These are phyloP conservation scores for Fusarium kyushuense DNA, from an alignment of 2,329 filamentous ascomycete genomes.

Conservation along the genomic window DNA sequence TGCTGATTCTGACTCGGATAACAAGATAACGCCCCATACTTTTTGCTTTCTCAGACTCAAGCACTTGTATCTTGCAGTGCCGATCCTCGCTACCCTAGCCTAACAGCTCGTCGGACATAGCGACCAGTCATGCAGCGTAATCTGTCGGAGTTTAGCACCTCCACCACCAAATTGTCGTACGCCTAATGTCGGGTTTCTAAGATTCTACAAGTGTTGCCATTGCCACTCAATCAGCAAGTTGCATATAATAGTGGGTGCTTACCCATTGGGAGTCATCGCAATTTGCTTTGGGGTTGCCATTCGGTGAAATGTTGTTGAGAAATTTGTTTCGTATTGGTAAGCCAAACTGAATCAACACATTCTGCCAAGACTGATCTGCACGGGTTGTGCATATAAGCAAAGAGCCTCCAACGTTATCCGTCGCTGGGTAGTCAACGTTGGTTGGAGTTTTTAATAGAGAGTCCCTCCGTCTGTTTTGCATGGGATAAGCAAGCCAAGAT, in stretches of 20 bases:
- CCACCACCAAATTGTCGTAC: conserved; percentile 2
- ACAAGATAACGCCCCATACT: conserved; percentile 26
- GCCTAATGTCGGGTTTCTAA: conserved; percentile 15
- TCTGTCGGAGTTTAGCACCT: conserved; percentile 26
- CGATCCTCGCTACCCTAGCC: conserved; percentile 5
- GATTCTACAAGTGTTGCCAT: background rate
- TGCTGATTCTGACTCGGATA: conserved; percentile 38
- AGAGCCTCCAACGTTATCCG: conserved; percentile 25
- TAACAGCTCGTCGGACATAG: conserved; percentile 23
- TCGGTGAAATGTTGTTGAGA: conserved; percentile 13
- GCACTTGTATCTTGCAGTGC: conserved; percentile 8
- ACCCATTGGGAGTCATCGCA: conserved; percentile 12
- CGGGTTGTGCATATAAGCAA: conserved; percentile 18
- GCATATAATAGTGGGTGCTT: conserved; percentile 10
- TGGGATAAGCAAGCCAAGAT: no score
- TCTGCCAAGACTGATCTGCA: conserved; percentile 7
- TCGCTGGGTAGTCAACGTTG: background rate
- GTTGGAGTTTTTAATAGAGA: background rate
- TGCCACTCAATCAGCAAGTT: conserved; percentile 3
- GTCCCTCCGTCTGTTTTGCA: background rate
- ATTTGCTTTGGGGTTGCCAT: conserved; percentile 5
- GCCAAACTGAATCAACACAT: background rate
- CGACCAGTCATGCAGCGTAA: conserved; percentile 11
- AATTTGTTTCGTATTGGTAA: conserved; percentile 25
- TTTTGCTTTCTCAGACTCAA: conserved; percentile 28